Percentiles rank a stretch among this genome's conserved stretches.
These are phyloP conservation scores for Leccinellum rugosiceps DNA, from an alignment of 768 basidiomycete species.

Conservation along the genomic window DNA sequence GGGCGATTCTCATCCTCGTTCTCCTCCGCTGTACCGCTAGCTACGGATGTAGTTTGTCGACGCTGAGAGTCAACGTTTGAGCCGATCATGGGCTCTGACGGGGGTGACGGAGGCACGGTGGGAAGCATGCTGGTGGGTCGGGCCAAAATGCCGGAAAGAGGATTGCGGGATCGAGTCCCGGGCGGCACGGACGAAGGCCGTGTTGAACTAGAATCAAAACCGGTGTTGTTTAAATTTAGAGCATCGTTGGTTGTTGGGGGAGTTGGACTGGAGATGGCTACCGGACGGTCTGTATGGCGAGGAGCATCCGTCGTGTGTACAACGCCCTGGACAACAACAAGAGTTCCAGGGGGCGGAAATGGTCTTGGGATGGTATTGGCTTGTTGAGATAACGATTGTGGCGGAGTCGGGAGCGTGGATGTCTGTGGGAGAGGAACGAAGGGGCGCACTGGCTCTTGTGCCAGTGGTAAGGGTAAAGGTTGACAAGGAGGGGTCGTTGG, in stretches of 20 bases:
- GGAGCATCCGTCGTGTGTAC: conserved; percentile 74
- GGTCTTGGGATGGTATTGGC: conserved; percentile 32
- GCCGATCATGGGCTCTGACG: conserved; percentile 6
- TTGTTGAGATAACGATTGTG: conserved; percentile 24
- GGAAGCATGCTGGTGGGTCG: conserved; percentile 35
- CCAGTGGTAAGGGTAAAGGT: conserved; percentile 9
- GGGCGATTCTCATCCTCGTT: conserved; percentile 16
- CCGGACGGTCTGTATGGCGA: conserved; percentile 28
- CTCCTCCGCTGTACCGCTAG: conserved; percentile 5
- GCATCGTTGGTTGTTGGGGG: conserved; percentile 3
- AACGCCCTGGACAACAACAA: conserved; percentile 81
- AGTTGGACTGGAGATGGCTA: conserved; percentile 11
- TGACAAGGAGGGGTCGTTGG: conserved; percentile 14
- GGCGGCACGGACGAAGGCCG: conserved; percentile 26
- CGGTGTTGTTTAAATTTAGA: conserved; percentile 3
- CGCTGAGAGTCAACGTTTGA: conserved; percentile 1
- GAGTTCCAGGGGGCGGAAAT: conserved; percentile 72
- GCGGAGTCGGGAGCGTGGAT: conserved; percentile 13
- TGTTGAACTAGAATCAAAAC: conserved; percentile 3
- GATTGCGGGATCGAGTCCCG: conserved; percentile 31
- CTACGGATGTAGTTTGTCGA: neutral
- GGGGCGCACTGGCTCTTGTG: conserved; percentile 10
- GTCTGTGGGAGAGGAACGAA: conserved; percentile 12
- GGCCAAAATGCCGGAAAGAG: conserved; percentile 39
- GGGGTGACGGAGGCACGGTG: conserved; percentile 8